These are phyloP conservation scores for Rhododendron kiyosumense DNA, from an alignment of 148 eudicot species.

Conservation along the genomic window DNA sequence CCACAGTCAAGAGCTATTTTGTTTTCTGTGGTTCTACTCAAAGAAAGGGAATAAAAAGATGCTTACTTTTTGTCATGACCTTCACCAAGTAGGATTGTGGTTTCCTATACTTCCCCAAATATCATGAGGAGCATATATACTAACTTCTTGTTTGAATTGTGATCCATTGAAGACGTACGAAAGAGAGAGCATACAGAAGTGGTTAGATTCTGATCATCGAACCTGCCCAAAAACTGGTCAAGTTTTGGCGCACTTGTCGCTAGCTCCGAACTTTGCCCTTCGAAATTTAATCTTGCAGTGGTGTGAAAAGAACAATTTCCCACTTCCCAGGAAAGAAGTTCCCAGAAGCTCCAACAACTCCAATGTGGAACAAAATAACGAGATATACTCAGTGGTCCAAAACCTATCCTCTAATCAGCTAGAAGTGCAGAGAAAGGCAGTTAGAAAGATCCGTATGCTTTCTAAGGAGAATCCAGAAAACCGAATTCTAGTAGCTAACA, in stretches of 20 bases:
- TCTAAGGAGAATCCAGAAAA: slow-evolving; percentile 70
- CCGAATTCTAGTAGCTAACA: slow-evolving; percentile 53
- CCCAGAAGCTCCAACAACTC: slow-evolving; percentile 12
- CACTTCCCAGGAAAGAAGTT: slow-evolving; percentile 29
- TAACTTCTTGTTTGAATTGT: neutral
- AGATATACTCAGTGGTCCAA: slow-evolving; percentile 35
- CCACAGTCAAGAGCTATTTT: neutral
- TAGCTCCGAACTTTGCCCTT: slow-evolving; percentile 73
- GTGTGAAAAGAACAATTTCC: slow-evolving; percentile 62
- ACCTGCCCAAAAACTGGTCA: slow-evolving; percentile 28
- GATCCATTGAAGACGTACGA: slow-evolving; percentile 53
- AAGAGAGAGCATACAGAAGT: slow-evolving; percentile 63
- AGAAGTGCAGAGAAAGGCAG: slow-evolving; percentile 58
- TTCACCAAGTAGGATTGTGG: neutral
- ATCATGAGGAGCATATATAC: neutral
- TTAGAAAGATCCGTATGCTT: slow-evolving; percentile 50
- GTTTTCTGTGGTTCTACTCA: neutral
- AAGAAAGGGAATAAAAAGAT: neutral
- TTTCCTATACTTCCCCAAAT: neutral
- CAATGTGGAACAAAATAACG: slow-evolving; percentile 25
- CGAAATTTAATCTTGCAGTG: slow-evolving; percentile 67
- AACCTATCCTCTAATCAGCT: slow-evolving; percentile 41
- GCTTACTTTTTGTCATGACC: neutral
- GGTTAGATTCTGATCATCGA: slow-evolving; percentile 32
- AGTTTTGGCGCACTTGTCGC: slow-evolving; percentile 42